A percentile compares a stretch with the other conserved stretches of the same genome.
Conservation (phyloP, 768 basidiomycete genomes). For the Kwoniella heveanensis region DNA sequence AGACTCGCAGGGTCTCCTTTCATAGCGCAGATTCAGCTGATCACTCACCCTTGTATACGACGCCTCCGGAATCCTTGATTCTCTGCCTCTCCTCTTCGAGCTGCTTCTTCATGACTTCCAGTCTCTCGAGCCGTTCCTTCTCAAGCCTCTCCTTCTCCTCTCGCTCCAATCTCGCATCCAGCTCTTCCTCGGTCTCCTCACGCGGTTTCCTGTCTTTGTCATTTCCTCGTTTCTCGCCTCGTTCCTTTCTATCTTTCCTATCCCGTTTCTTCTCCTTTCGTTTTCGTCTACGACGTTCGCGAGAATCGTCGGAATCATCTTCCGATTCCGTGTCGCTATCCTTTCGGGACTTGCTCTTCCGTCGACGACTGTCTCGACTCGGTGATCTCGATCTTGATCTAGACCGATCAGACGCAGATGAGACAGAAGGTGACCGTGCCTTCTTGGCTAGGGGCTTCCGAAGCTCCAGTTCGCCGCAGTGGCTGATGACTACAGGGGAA, state of each 20-base stretch:
- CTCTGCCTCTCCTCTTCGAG: slow-evolving; percentile 36
- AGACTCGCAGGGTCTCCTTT: too few relatives aligned
- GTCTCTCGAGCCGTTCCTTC: slow-evolving; percentile 32
- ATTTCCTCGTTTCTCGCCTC: slow-evolving; percentile 52
- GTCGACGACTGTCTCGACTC: slow-evolving; percentile 17
- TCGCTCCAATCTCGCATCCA: slow-evolving; percentile 53
- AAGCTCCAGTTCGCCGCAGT: slow-evolving; percentile 83
- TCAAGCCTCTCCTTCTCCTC: slow-evolving; percentile 54
- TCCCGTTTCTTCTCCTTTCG: slow-evolving; percentile 53
- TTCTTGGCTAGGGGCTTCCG: slow-evolving; percentile 56
- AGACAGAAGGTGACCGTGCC: slow-evolving; percentile 14
- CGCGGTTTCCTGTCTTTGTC: slow-evolving; percentile 26
- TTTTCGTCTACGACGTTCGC: slow-evolving; percentile 58
- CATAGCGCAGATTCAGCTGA: too few relatives aligned
- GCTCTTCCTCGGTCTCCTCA: slow-evolving; percentile 51
- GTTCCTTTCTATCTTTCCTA: slow-evolving; percentile 58
- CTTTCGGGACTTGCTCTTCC: slow-evolving; percentile 11
- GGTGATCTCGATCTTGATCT: slow-evolving; percentile 2
- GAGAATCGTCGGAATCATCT: slow-evolving; percentile 15
- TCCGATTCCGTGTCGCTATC: slow-evolving; percentile 15
- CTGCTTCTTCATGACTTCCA: slow-evolving; percentile 36
- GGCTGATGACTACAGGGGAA: slow-evolving; percentile 68
- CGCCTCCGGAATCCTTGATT: slow-evolving; percentile 38
- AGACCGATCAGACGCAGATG: slow-evolving; percentile 14
- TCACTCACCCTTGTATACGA: slow-evolving; percentile 53